phyloP scores from a whole-genome alignment of 2,329 filamentous ascomycete species.

The Penicillium italicum region DNA sequence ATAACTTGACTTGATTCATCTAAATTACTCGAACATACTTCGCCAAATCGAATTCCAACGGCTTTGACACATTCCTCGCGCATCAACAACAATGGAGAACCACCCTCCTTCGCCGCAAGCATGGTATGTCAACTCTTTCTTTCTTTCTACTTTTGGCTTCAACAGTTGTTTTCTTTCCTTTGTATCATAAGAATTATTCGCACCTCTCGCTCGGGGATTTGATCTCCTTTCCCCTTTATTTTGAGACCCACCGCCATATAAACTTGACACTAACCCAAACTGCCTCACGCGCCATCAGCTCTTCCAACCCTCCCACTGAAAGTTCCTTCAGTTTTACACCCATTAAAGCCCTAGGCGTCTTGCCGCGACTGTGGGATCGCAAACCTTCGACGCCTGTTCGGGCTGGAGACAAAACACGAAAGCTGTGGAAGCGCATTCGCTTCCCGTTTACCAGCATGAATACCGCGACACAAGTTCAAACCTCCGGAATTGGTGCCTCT shows the following conservation, averaged over 20 bases:
- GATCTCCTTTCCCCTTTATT: neutral
- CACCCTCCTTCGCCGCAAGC: constrained; percentile 17
- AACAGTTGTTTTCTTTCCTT: neutral
- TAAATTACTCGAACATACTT: neutral
- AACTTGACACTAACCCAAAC: constrained; percentile 12
- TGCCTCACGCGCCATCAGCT: constrained; percentile 6
- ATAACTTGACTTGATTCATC: neutral
- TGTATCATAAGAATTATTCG: neutral
- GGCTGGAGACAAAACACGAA: constrained; percentile 40
- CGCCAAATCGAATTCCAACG: constrained; percentile 10
- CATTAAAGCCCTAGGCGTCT: constrained; percentile 30
- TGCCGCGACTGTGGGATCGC: constrained; percentile 45
- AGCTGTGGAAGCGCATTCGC: constrained; percentile 47
- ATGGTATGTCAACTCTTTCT: constrained; percentile 16
- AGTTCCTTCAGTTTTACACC: constrained; percentile 43
- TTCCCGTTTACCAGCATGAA: constrained; percentile 36
- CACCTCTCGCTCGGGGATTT: constrained; percentile 4
- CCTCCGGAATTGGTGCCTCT: constrained; percentile 35
- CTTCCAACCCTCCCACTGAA: constrained; percentile 14
- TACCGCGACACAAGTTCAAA: constrained; percentile 21
- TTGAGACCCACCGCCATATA: neutral
- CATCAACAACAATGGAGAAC: constrained; percentile 22
- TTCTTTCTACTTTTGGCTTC: neutral
- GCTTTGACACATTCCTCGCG: constrained; percentile 27
- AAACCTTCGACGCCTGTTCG: constrained; percentile 42